Base-by-base conservation (phyloP, 441 rosid genomes). In the Gossypium schwendimanii region DNA sequence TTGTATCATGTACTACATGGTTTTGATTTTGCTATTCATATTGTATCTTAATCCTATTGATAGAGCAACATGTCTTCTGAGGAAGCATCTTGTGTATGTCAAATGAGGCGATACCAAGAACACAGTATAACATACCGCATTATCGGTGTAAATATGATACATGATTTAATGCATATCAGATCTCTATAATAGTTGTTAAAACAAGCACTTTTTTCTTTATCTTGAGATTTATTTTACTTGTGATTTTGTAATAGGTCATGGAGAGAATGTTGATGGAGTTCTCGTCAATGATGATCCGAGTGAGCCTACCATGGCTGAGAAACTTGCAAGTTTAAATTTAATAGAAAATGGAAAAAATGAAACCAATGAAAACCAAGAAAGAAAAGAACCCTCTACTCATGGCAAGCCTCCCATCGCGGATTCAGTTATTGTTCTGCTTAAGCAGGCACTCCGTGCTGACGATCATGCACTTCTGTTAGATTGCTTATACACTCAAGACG, bases 291-390 rank as follows among this genome's bases (percentile, higher is more conserved):
- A 84, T 85, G 86, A 86, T 80, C 71, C 67, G 61, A 84, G 88
- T 72, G 98, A 95, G 89, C 97, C 90, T 4, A 93, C 98, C 20
- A 93, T 95, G 84, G 98, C 95, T 53, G 98, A 95, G 79, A 91
- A 87, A 72, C 91, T 95, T 45, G 90, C 81, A 62, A 79, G 80
- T 77, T 84, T 93, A 70, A 84, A 82, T 75, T 72, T 89, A 70
- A 73, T 81, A 54, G 82, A 82, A 18, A 78, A 67, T 49, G 84
- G 73, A 31, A 75, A 80, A 49, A 24, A 71, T 73, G 79, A 26
- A 63, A 74, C 4, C 79, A 61, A 18, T 20, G 83, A 76, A 69
- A 59, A 72, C 36, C 76, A 67, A 59, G 93, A 83, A 72, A 52
- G 70, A 70, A 53, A 70, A 26, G 85, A 76, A 24, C 69, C 78